phyloP scores from a whole-genome alignment of 2,329 filamentous ascomycete genomes.

The Monilinia fructigena region DNA sequence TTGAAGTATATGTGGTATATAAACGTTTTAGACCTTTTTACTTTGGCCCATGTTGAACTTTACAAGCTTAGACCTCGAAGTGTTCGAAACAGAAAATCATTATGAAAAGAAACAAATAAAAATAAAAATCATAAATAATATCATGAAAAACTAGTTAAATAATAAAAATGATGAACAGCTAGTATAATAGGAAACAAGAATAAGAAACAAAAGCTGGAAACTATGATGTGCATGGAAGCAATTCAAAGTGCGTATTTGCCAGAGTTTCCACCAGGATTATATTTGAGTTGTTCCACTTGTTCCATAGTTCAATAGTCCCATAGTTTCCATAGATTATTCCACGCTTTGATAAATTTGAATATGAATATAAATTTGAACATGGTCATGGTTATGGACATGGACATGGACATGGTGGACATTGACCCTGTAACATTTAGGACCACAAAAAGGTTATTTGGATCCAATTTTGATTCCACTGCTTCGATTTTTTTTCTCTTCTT shows the following conservation, averaged over 20 bases:
- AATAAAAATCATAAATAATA: too few relatives aligned
- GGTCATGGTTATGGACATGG: too few relatives aligned
- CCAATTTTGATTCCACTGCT: constrained; percentile 15
- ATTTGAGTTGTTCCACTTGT: constrained; percentile 8
- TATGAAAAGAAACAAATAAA: too few relatives aligned
- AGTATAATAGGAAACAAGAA: too few relatives aligned
- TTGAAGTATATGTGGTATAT: too few relatives aligned
- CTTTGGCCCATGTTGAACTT: constrained; percentile 15
- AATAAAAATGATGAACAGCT: too few relatives aligned
- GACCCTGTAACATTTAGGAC: background rate
- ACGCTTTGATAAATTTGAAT: constrained; percentile 6
- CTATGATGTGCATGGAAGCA: constrained; percentile 16
- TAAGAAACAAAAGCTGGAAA: background rate
- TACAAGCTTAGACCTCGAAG: constrained; percentile 19
- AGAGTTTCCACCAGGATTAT: constrained; percentile 17
- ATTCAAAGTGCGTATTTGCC: background rate
- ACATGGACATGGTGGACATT: background rate
- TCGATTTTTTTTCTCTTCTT: background rate
- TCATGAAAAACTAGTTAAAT: too few relatives aligned
- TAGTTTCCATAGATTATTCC: constrained; percentile 10
- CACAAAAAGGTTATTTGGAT: constrained; percentile 6
- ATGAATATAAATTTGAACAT: background rate
- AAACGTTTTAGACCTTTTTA: too few relatives aligned
- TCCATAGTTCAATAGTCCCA: constrained; percentile 1
- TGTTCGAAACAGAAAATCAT: background rate